Percentiles rank a stretch among this genome's conserved stretches.
phyloP scores from a whole-genome alignment of 768 basidiomycete genomes.

The Heimioporus sp. region DNA sequence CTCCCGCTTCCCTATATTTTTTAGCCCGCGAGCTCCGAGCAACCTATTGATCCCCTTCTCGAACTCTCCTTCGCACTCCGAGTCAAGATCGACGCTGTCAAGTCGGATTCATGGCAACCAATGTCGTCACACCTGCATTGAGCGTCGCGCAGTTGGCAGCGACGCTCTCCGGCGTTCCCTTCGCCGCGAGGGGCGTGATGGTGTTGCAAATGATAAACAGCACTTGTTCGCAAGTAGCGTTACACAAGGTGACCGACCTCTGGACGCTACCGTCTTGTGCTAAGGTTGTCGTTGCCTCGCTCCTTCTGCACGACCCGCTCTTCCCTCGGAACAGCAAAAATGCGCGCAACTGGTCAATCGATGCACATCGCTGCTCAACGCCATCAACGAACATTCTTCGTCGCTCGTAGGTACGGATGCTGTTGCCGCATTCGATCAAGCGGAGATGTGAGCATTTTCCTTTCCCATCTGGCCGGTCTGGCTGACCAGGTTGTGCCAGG shows the following conservation, averaged over 20 bases:
- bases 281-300: not conserved
- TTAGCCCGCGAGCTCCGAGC: too few species aligned
- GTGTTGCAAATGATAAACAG: slow-evolving; percentile 43
- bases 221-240: slow-evolving; percentile 44
- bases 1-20: too few species aligned
- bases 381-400: slow-evolving; percentile 40
- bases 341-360: slow-evolving; percentile 40
- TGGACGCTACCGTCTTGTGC: not conserved
- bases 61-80: not conserved
- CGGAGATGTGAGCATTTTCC: slow-evolving; percentile 37
- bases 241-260: slow-evolving; percentile 44
- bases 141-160: slow-evolving; percentile 43
- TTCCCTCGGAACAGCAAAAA: slow-evolving; percentile 35
- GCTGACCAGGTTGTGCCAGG: slow-evolving; percentile 24
- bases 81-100: not conserved
- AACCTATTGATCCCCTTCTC: not conserved
- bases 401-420: slow-evolving; percentile 41
- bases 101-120: slow-evolving; percentile 15
- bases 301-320: not conserved
- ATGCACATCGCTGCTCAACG: slow-evolving; percentile 39
- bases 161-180: slow-evolving; percentile 44
- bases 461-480: not conserved
- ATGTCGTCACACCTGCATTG: slow-evolving; percentile 15
- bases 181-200: slow-evolving; percentile 42
- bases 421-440: slow-evolving; percentile 40